Evolutionary conservation across 139 green algal genomes (phyloP), one percentile per base, ranked within the genome.

Genomic region (Marvania coccoides): DNA sequence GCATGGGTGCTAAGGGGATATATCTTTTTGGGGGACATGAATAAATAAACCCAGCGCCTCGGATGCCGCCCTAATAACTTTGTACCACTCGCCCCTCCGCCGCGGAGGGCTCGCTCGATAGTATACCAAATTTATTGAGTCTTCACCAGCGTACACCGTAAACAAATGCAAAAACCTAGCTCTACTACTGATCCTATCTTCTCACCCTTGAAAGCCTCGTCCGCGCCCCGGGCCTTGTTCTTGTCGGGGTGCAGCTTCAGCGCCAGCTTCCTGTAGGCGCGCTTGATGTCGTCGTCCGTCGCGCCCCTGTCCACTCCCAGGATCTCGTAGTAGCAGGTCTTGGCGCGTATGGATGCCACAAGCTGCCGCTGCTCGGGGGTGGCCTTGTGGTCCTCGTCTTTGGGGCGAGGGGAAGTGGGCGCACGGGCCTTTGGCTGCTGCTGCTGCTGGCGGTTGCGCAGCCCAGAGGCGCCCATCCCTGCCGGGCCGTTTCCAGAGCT

Each of bases 181-280:
- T n/a, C n/a, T n/a, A n/a, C n/a, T n/a, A n/a, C n/a, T n/a, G n/a
- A n/a, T n/a, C n/a, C n/a, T n/a, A 30, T 35, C 24, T 13, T 5
- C 29, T 31, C 53, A 83, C 73, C 40, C 63, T 86, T 86, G 72
- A 87, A 87, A 1, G 81, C 81, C 47, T 87, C 81, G 13, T 84
- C 75, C 3, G 78, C 72, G 5, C 79, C 72, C 2, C 55, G 65
- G 14, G 73, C 80, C 58, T 73, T 69, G 76, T 96, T 96, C 68
- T 96, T 96, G 76, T 98, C 92, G 6, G 92, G 92, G 42, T 98
- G 92, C 62, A 96, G 78, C 47, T 85, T 84, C 45, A 98, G 75
- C 4, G 88, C 89, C 31, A 95, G 82, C 61, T 85, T 85, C 39
- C 83, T 78, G 61, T 98, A 96, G 1, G 87, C 86, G 38, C 86